These are phyloP conservation scores for Pleurotus pulmonarius DNA, from an alignment of 768 basidiomycete genomes.

Conservation along the genomic window DNA sequence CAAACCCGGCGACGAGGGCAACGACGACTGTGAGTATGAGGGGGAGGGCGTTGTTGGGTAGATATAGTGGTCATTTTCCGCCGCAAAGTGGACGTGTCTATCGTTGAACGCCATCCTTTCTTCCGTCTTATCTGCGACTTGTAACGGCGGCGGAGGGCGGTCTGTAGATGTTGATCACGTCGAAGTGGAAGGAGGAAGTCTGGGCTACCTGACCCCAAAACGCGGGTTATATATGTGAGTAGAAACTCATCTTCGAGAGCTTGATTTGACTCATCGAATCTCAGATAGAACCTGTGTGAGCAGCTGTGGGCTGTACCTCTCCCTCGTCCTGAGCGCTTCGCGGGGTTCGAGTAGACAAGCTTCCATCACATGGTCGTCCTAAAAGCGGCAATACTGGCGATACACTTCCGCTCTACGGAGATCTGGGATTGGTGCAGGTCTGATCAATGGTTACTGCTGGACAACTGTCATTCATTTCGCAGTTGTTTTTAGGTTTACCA, in stretches of 20 bases:
- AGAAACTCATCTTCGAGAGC: neutral
- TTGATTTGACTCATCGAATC: neutral
- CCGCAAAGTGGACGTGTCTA: conserved; percentile 6
- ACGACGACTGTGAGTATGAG: neutral
- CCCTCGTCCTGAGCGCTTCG: neutral
- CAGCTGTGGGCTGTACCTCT: neutral
- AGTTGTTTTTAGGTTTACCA: no score
- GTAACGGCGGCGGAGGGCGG: neutral
- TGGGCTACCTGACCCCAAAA: neutral
- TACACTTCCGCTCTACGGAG: neutral
- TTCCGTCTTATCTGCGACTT: neutral
- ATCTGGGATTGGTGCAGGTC: neutral
- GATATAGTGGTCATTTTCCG: conserved; percentile 2
- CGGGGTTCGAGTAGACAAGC: neutral
- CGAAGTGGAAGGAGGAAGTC: neutral
- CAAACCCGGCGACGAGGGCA: conserved; percentile 5
- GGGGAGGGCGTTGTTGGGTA: conserved; percentile 5
- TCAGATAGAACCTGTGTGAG: neutral
- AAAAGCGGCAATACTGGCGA: neutral
- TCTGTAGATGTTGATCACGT: neutral
- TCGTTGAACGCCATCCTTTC: neutral
- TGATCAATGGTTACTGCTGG: neutral
- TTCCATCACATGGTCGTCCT: neutral
- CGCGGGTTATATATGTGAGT: neutral
- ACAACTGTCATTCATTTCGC: no score